Conservation (phyloP, 2,329 filamentous ascomycete species). For the Cyphellophora attinorum region DNA sequence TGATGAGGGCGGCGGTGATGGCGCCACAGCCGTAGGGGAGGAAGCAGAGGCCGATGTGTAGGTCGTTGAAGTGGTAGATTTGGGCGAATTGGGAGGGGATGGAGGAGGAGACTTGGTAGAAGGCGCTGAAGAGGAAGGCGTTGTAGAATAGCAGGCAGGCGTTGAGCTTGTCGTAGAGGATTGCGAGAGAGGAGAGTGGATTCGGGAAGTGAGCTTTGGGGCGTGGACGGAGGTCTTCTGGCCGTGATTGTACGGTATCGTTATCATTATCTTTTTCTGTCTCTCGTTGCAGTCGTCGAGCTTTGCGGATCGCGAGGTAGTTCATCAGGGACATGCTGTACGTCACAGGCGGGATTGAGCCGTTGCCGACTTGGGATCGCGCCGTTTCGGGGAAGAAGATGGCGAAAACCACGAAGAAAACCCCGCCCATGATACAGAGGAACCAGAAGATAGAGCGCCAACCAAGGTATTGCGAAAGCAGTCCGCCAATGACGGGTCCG, state of each 20-base stretch:
- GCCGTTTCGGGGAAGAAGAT: conserved; percentile 29
- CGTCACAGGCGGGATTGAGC: conserved; percentile 26
- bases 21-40: conserved; percentile 21
- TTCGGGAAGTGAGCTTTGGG: conserved; percentile 28
- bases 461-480: conserved; percentile 33
- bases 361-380: conserved; percentile 27
- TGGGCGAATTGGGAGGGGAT: conserved; percentile 37
- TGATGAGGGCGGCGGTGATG: conserved; percentile 18
- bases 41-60: conserved; percentile 34
- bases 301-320: conserved; percentile 17
- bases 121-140: conserved; percentile 36
- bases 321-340: conserved; percentile 26
- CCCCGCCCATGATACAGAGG: conserved; percentile 37
- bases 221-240: conserved; percentile 1
- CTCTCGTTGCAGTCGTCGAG: conserved; percentile 3
- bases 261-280: neutral
- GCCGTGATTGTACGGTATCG: too few relatives aligned
- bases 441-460: conserved; percentile 49
- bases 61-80: conserved; percentile 37
- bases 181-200: conserved; percentile 26
- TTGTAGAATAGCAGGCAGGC: conserved; percentile 27
- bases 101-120: conserved; percentile 36
- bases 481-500: conserved; percentile 35
- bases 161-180: conserved; percentile 29
- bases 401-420: conserved; percentile 20